Base-by-base conservation (phyloP, 2,329 filamentous ascomycete genomes). In the Penicillium sp. region DNA sequence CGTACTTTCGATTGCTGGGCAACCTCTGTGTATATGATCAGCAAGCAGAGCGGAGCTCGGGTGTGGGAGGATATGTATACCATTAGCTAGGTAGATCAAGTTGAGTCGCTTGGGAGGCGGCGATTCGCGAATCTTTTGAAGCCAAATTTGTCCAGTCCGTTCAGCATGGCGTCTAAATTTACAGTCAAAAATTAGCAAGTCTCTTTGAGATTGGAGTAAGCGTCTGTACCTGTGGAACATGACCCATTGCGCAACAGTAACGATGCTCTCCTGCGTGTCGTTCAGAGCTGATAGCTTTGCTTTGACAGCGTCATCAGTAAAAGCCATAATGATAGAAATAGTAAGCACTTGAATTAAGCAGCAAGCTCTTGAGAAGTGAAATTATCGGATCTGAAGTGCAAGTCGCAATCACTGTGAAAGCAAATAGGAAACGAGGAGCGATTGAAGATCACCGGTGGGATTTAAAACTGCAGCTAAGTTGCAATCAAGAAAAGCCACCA, bases 161-260 rank as follows among this genome's bases (percentile, higher is more conserved):
- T 95, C 88, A 47, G 94, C 91, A 72, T 96, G 87, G 68, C 93
- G 84, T 69, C 91, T 96, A 49, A 13, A 22, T 7, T 26, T 22
- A 32, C 10, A 52, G 17, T n/a, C 15, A 31, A 13, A n/a, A 21
- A 39, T 65, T 52, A 64, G 57, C 34, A 44, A 13, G 17, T 33
- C 12, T 37, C 37, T 31, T 32, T 31, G n/a, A 44, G 43, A 57
- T 68, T 55, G 49, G 34, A 32, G 37, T 26, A 33, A 28, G 42
- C 39, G 47, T 49, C 41, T 37, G 59, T 82, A 95, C 89, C 89
- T 85, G 73, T 98, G 91, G 69, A 98, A 98, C 85, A 98, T 94
- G 54, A 98, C 93, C 94, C 94, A 98, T 82, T 97, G 91, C 51
- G 93, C 89, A 55, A 95, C 90, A 32, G 88, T 91, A 53, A 95